phyloP scores from a whole-genome alignment of 352 stramenopile genomes.

The Elongisporangium undulatum region DNA sequence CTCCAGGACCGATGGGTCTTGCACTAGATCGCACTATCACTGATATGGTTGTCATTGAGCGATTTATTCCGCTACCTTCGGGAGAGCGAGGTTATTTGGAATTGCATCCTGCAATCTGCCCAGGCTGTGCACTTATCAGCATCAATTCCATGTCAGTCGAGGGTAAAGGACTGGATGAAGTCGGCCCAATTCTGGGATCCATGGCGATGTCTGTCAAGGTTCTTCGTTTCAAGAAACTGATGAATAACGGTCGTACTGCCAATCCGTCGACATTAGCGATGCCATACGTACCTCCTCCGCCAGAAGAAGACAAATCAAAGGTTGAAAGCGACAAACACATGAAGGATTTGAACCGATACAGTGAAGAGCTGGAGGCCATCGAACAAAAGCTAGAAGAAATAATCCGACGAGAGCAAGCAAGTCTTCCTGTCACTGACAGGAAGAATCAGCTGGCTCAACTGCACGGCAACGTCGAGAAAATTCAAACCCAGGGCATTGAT shows the following conservation, averaged over 20 bases:
- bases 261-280: constrained; percentile 67
- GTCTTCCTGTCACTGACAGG: constrained; percentile 30
- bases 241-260: constrained; percentile 63
- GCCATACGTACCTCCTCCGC: constrained; percentile 58
- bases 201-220: constrained; percentile 51
- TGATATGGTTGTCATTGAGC: constrained; percentile 76
- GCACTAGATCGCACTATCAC: constrained; percentile 75
- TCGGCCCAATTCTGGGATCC: constrained; percentile 64
- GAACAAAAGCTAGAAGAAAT: constrained; percentile 51
- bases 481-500: constrained; percentile 78
- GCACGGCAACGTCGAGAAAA: constrained; percentile 69
- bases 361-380: constrained; percentile 33
- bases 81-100: constrained; percentile 75
- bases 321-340: constrained; percentile 34
- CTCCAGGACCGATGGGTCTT: constrained; percentile 75
- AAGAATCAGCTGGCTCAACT: constrained; percentile 72
- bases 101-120: constrained; percentile 74
- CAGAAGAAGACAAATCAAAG: constrained; percentile 20
- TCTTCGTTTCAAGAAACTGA: constrained; percentile 85
- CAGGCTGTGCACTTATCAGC: constrained; percentile 70
- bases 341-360: constrained; percentile 38
- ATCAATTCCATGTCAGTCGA: constrained; percentile 78
- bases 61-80: constrained; percentile 63
- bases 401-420: constrained; percentile 37
- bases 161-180: constrained; percentile 61